Percentiles rank a stretch among this genome's conserved stretches.
These are phyloP conservation scores for Boletus pseudopeckii DNA, from an alignment of 768 basidiomycete species.

Conservation along the genomic window DNA sequence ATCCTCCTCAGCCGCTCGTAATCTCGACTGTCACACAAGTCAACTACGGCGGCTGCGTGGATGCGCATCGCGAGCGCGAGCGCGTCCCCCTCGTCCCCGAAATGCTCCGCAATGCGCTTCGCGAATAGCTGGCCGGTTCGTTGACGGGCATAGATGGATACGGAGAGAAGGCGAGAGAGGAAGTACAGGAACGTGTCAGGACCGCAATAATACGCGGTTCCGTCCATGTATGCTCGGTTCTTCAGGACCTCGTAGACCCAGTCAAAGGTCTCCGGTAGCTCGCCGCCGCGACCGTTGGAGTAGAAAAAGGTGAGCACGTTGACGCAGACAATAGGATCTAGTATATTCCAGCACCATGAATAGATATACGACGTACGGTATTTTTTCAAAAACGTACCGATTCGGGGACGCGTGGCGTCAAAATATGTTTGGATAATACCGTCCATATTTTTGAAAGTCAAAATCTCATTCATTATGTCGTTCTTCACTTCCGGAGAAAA, in stretches of 20 bases:
- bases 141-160: slow-evolving; percentile 16
- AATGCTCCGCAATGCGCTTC: slow-evolving; percentile 14
- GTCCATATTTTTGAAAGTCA: slow-evolving; percentile 14
- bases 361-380: background rate
- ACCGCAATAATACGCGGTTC: slow-evolving; percentile 18
- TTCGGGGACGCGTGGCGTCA: slow-evolving; percentile 18
- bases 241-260: slow-evolving; percentile 20
- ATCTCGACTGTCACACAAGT: slow-evolving; percentile 12
- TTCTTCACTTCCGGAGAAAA: slow-evolving; percentile 13
- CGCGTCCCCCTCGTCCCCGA: slow-evolving; percentile 17
- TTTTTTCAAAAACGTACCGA: slow-evolving; percentile 11
- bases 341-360: background rate
- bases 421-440: slow-evolving; percentile 22
- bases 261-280: slow-evolving; percentile 20
- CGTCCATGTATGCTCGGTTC: slow-evolving; percentile 20
- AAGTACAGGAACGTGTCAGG: slow-evolving; percentile 20
- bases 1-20: slow-evolving; percentile 16
- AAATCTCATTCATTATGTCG: slow-evolving; percentile 22
- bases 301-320: slow-evolving; percentile 23
- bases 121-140: slow-evolving; percentile 12
- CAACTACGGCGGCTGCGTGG: slow-evolving; percentile 9
- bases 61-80: slow-evolving; percentile 21
- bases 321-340: slow-evolving; percentile 20
- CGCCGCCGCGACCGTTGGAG: slow-evolving; percentile 15
- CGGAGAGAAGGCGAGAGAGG: slow-evolving; percentile 19